Percentiles rank a stretch among this genome's conserved stretches.
phyloP scores from a whole-genome alignment of 2,329 filamentous ascomycete species.

The Chaetomium strumarium region DNA sequence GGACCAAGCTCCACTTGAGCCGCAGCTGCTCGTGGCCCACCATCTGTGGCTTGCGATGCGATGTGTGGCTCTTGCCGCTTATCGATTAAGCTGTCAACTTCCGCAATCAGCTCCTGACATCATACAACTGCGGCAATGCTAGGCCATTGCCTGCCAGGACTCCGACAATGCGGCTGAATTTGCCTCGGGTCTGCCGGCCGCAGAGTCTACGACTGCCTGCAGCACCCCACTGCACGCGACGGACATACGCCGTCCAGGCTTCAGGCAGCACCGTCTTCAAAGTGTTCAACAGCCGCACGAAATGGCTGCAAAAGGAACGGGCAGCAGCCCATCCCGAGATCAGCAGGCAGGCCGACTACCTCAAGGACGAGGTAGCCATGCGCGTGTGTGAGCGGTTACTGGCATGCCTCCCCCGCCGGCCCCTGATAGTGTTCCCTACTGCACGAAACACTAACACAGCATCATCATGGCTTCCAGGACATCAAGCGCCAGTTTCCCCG shows the following conservation, averaged over 20 bases:
- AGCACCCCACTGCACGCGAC: conserved; percentile 25
- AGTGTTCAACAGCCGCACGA: conserved; percentile 83
- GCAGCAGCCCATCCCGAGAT: conserved; percentile 63
- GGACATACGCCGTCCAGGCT: conserved; percentile 71
- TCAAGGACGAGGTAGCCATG: conserved; percentile 85
- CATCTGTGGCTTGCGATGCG: conserved; percentile 3
- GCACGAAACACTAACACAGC: background rate
- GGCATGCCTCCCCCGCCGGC: conserved; percentile 39
- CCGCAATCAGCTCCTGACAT: background rate
- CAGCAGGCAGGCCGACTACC: conserved; percentile 80
- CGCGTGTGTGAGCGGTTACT: conserved; percentile 81
- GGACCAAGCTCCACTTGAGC: background rate
- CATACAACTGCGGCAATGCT: conserved; percentile 15
- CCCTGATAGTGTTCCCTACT: background rate
- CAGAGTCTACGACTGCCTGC: conserved; percentile 5
- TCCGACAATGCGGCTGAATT: conserved; percentile 24
- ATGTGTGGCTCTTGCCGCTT: conserved; percentile 3
- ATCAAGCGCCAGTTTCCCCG: conserved; percentile 83
- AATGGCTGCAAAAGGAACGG: conserved; percentile 88
- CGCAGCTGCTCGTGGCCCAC: too few relatives aligned
- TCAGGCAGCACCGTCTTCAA: conserved; percentile 73
- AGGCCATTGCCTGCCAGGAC: conserved; percentile 11
- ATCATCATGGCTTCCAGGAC: conserved; percentile 49
- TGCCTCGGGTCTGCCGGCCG: conserved; percentile 18
- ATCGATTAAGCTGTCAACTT: background rate